Evolutionary conservation across 192 early-diverging fungal genomes (phyloP).

Genomic region (Entomortierella lignicola): DNA sequence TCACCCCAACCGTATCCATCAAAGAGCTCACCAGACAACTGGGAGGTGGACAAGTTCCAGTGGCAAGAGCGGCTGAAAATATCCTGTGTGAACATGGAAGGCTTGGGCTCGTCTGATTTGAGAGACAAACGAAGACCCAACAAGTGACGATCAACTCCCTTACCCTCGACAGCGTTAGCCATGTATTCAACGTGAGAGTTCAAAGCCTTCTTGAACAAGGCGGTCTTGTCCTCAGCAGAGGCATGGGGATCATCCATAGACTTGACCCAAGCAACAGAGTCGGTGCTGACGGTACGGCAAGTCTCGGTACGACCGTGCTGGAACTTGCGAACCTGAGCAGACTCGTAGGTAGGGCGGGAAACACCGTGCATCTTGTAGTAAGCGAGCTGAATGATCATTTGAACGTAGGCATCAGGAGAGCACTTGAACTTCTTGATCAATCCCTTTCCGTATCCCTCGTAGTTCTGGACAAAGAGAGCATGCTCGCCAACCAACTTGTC

Average conservation of each 20-base stretch:
- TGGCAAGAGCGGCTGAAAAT: conserved; percentile 82
- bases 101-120: conserved; percentile 79
- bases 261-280: conserved; percentile 85
- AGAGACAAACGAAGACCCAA: conserved; percentile 87
- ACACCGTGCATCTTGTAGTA: conserved; percentile 92
- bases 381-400: conserved; percentile 97
- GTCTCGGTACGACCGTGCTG: conserved; percentile 96
- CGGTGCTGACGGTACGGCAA: conserved; percentile 81
- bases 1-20: conserved; percentile 93
- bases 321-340: conserved; percentile 92
- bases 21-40: conserved; percentile 92
- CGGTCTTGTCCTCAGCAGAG: conserved; percentile 66
- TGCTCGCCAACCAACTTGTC: conserved; percentile 81
- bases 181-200: conserved; percentile 84
- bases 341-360: conserved; percentile 90
- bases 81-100: conserved; percentile 89
- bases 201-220: conserved; percentile 80
- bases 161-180: conserved; percentile 80
- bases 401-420: conserved; percentile 84
- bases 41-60: conserved; percentile 94
- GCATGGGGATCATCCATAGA: conserved; percentile 80
- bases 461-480: conserved; percentile 85
- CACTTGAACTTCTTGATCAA: conserved; percentile 87
- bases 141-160: conserved; percentile 94
- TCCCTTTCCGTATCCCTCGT: conserved; percentile 93